Evolutionary conservation across 139 green algal genomes (phyloP), one percentile per base, ranked within the genome.

Genomic region (Chlorella ohadii): DNA sequence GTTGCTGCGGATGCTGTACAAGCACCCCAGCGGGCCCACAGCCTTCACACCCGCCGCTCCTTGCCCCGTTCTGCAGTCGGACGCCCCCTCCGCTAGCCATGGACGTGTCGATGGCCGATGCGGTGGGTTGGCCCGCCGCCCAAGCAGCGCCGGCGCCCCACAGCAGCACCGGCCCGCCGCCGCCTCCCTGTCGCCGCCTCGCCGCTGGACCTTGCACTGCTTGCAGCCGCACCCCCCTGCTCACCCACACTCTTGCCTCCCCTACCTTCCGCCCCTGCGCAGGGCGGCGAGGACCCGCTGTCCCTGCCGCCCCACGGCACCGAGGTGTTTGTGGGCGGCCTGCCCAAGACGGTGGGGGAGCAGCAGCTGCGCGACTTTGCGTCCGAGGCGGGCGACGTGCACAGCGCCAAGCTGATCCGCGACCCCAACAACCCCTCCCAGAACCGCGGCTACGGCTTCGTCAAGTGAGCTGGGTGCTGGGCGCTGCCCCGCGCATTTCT

Each of bases 381-480:
- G 3, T 72, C 59, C 9, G 55, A 89, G 65, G 80, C 68, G 34
- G 90, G 90, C 15, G 87, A 91, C 31, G 88, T 93, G 61, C 83
- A 89, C 70, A 77, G 47, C 15, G 79, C 82, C 31, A 82, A 79
- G 51, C 44, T 93, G 41, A 67, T 88, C 22, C 84, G 90, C 72
- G 92, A 96, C 83, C 90, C 91, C 7, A 84, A 88, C 72, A 93
- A 90, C 74, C 82, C 87, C 57, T 84, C 82, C n/a, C 85, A 90
- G 31, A 97, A 96, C 83, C 89, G 91, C 79, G 94, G 94, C 87
- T 97, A 94, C 80, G 92, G 88, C 28, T 98, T 98, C 78, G 88
- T 95, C 23, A 93, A 93, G 55, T 98, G 90, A 87, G 94, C n/a
- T n/a, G n/a, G n/a, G n/a, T n/a, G n/a, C n/a, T n/a, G n/a, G n/a